Base-by-base conservation (phyloP, 1,139 yeast genomes). In the Saccharomyces hybrid region DNA sequence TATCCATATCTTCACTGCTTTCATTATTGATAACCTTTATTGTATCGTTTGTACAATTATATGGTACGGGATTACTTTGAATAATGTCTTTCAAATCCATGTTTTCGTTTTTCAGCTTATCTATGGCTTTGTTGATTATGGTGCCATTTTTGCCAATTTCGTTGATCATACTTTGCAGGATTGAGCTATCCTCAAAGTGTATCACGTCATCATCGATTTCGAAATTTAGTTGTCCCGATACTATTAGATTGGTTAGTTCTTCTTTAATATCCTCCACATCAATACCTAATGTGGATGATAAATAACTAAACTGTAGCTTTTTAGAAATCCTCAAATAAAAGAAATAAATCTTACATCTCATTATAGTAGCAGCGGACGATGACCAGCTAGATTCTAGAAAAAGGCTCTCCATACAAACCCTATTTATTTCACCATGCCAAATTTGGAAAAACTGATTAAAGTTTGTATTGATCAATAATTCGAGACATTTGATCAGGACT, bases 311-410 rank as follows among this genome's bases (percentile, higher is more conserved):
- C 26, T 56, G 57, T 14, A 68, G 50, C 44, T 50, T 56, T 24
- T 57, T 58, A 2, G 70, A 62, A 2, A 67, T 57, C 44, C 64
- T 57, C 50, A 68, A 49, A 55, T 68, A 67, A 48, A 68, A 65
- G 24, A 62, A 61, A 49, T 64, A 64, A 16, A 67, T 61, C 50
- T 67, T 68, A 42, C 58, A 52, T 42, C 68, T 57, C 63, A 67
- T 62, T 11, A 57, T 54, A 27, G 47, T 51, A 14, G 60, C 58
- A 1, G 64, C 61, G n/a, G 44, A 38, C 9, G 46, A 52, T 2
- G 50, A 48, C 70, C 69, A 65, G 28, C 54, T 57, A 14, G 57
- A 57, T 28, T 50, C 48, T 9, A 68, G 51, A 31, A 67, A 60
- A 7, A 55, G 38, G 54, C 67, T 62, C 16, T 52, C 27, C 11